Percentiles rank a stretch among this genome's conserved stretches.
Evolutionary conservation across 2,329 filamentous ascomycete genomes (phyloP).

Genomic region (Ascocoryne sarcoides): DNA sequence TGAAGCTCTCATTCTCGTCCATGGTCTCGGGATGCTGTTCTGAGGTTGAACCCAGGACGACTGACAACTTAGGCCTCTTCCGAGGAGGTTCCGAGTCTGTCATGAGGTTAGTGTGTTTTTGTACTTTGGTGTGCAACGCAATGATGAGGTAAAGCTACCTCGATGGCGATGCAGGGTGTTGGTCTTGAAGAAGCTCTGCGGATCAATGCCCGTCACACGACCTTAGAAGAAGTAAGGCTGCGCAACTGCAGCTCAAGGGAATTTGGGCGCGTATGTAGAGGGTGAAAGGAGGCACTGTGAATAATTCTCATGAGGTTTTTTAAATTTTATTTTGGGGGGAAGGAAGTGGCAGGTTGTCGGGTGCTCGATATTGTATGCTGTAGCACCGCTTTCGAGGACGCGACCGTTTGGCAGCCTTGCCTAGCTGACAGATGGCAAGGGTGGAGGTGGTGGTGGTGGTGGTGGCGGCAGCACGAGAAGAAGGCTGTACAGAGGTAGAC

Average conservation of each 20-base stretch:
- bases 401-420: slow-evolving; percentile 1
- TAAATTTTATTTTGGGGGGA: too few relatives aligned
- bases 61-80: slow-evolving; percentile 10
- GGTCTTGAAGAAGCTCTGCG: slow-evolving; percentile 4
- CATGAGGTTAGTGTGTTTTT: slow-evolving; percentile 10
- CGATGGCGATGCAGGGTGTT: slow-evolving; percentile 7
- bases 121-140: slow-evolving; percentile 4
- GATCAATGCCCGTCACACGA: slow-evolving; percentile 9
- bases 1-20: not conserved
- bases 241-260: slow-evolving; percentile 8
- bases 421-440: slow-evolving; percentile 1
- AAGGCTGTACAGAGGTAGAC: too few relatives aligned
- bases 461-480: too few relatives aligned
- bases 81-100: slow-evolving; percentile 6
- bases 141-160: slow-evolving; percentile 8
- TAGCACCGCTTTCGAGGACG: not conserved
- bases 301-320: slow-evolving; percentile 5
- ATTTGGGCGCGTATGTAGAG: slow-evolving; percentile 1
- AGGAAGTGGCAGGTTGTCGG: too few relatives aligned
- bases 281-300: slow-evolving; percentile 1
- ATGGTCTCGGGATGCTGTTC: slow-evolving; percentile 10
- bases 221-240: slow-evolving; percentile 4
- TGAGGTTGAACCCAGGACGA: slow-evolving; percentile 2
- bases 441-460: too few relatives aligned
- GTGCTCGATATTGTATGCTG: too few relatives aligned